Evolutionary conservation across 2,329 filamentous ascomycete genomes (phyloP), one percentile per base, ranked within the genome.

Genomic region (Cytospora mali): DNA sequence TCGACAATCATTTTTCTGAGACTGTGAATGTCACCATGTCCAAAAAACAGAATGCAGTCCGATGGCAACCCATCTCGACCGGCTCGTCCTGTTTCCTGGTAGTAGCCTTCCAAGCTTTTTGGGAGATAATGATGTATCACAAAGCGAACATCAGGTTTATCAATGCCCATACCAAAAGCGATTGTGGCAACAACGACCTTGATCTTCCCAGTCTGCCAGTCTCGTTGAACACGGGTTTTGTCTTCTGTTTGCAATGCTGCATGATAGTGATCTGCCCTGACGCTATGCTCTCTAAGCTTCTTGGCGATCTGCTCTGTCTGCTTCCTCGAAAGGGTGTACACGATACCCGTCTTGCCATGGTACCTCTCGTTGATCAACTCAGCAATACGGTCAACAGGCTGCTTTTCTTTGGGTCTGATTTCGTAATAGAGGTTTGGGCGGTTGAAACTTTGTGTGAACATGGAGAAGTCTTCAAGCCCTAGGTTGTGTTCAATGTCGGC

Each of bases 111-210:
- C 59, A 99, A 79, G 70, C 92, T 97, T 76, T 99, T 98, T 1
- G 95, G 95, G 6, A 99, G 82, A 50, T 88, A 91, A 70, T 96
- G 89, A 72, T 99, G 96, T 48, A 99, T 92, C 35, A 99, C 95
- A 73, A 96, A 99, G 29, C 95, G 90, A 54, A 99, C 95, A 73
- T 99, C 90, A 0, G 93, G 86, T 75, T 99, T 99, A 79, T 99
- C 95, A 68, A 99, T 99, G n/a, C 95, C 95, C 95, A 99, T 99
- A 7, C 95, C 95, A 73, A 99, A 99, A 27, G 95, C 95, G 74
- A 99, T 98, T 0, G 95, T 99, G 23, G 95, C 96, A 55, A 99
- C 95, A 50, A 99, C 96, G 35, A 99, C 91, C 68, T 97, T 90
- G 70, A 89, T 85, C 57, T 81, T 78, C 6, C 93, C 92, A 50